Base-by-base conservation (phyloP, 176 grass and related monocot genomes). In the Typha latifolia region DNA sequence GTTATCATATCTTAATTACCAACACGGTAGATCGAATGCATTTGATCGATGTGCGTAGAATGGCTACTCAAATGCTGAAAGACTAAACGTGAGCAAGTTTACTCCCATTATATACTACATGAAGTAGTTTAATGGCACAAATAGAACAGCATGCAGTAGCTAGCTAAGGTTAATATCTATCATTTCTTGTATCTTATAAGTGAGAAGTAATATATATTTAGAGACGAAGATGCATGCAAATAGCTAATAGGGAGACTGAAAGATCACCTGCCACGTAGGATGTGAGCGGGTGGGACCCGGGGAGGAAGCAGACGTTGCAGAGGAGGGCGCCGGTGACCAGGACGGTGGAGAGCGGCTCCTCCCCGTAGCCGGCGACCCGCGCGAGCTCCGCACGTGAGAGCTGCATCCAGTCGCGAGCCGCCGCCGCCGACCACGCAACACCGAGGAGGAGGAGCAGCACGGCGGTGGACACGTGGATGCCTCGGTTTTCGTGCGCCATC, bases 301-400 rank as follows among this genome's bases (percentile, higher is more conserved):
- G 22, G 47, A 22, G 32, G 55, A 24, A 23, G 20, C 66, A 68
- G 43, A 43, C 20, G 12, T 68, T 19, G 48, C 73, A 75, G 73
- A 66, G 32, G 2, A 75, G 7, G 19, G 73, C 47, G 32, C 73
- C 73, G 51, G 50, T 59, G 49, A 75, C 32, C 27, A 67, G 32
- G 12, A 67, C 73, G 2, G 63, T 56, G 5, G 73, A 75, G 49
- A 75, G 63, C 49, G 48, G 23, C 63, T 75, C 63, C 31, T 75
- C 73, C 3, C 73, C 73, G n/a, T 75, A 75, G 7, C 73, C 73
- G 18, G 73, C 73, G 26, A 18, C 1, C 16, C 49, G 63, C 19
- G 47, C 49, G 29, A 67, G 50, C 63, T 75, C 73, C 18, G 49
- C 63, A 4, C 9, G 49, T 7, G 71, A 29, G 71, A 74, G 61